These are phyloP conservation scores for Aegilops sharonensis DNA, from an alignment of 176 grass and related monocot species.

Conservation along the genomic window DNA sequence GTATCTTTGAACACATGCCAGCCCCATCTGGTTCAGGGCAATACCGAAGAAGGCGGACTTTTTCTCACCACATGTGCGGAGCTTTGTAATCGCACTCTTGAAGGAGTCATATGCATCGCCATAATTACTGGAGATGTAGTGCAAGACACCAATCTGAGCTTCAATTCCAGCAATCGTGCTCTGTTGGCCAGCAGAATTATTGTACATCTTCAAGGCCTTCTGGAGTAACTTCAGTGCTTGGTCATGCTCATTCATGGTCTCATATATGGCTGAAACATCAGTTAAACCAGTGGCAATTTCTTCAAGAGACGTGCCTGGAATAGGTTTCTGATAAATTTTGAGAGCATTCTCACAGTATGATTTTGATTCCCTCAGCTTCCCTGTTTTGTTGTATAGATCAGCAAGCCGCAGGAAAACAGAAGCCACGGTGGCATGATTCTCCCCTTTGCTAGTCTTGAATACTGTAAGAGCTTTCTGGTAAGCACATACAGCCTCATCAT, in stretches of 20 bases:
- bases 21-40: slow-evolving; percentile 92
- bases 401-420: slow-evolving; percentile 91
- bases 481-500: slow-evolving; percentile 85
- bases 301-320: slow-evolving; percentile 83
- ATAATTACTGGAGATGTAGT: slow-evolving; percentile 85
- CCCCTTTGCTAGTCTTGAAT: slow-evolving; percentile 93
- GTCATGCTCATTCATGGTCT: slow-evolving; percentile 95
- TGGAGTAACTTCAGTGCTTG: slow-evolving; percentile 93
- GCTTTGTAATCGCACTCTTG: slow-evolving; percentile 76
- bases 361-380: slow-evolving; percentile 89
- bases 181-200: slow-evolving; percentile 76
- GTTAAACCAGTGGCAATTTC: slow-evolving; percentile 89
- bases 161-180: slow-evolving; percentile 93
- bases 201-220: slow-evolving; percentile 91
- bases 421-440: slow-evolving; percentile 90
- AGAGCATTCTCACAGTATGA: slow-evolving; percentile 97
- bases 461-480: slow-evolving; percentile 90
- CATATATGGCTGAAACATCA: slow-evolving; percentile 90
- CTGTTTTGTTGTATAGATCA: slow-evolving; percentile 90
- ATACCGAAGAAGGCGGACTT: slow-evolving; percentile 92
- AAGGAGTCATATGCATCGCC: slow-evolving; percentile 75
- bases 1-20: slow-evolving; percentile 82
- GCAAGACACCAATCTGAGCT: slow-evolving; percentile 90
- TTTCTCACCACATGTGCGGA: slow-evolving; percentile 84
- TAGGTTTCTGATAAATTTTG: slow-evolving; percentile 88